These are phyloP conservation scores for Termitomyces sp. DNA, from an alignment of 768 basidiomycete species.

Conservation along the genomic window DNA sequence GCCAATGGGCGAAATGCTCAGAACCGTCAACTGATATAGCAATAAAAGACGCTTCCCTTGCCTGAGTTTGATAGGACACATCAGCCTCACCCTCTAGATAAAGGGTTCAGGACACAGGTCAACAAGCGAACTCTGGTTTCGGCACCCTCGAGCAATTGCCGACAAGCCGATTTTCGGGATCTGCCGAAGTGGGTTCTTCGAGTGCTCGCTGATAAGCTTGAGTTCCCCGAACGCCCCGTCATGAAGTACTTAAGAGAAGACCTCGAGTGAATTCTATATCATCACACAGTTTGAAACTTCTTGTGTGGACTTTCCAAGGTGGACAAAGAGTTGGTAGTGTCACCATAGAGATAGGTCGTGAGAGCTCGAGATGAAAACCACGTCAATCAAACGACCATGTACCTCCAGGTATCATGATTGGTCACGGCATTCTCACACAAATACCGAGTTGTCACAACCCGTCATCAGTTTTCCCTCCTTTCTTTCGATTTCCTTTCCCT, in stretches of 20 bases:
- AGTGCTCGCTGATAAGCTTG: too few relatives aligned
- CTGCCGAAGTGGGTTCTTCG: too few relatives aligned
- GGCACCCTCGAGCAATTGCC: too few relatives aligned
- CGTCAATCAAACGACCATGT: conserved; percentile 21
- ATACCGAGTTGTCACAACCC: conserved; percentile 16
- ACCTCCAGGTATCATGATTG: conserved; percentile 10
- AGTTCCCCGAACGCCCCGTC: too few relatives aligned
- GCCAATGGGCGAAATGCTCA: too few relatives aligned
- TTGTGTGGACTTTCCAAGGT: neutral
- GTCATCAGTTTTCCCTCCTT: conserved; percentile 16
- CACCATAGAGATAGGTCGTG: conserved; percentile 23
- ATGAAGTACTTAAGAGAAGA: conserved; percentile 1
- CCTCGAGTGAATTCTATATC: neutral
- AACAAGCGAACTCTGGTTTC: too few relatives aligned
- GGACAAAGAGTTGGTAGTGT: neutral
- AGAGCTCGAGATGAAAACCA: conserved; percentile 15
- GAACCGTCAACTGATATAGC: too few relatives aligned
- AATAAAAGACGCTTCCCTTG: too few relatives aligned
- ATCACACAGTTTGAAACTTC: neutral
- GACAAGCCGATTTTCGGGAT: too few relatives aligned
- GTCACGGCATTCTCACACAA: conserved; percentile 21
- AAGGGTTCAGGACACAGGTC: too few relatives aligned
- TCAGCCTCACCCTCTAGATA: too few relatives aligned
- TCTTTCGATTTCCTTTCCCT: conserved; percentile 22
- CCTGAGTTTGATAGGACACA: too few relatives aligned